Percentiles rank a stretch among this genome's conserved stretches.
phyloP scores from a whole-genome alignment of 1,284 basidiomycete species.

The Inonotus obliquus region DNA sequence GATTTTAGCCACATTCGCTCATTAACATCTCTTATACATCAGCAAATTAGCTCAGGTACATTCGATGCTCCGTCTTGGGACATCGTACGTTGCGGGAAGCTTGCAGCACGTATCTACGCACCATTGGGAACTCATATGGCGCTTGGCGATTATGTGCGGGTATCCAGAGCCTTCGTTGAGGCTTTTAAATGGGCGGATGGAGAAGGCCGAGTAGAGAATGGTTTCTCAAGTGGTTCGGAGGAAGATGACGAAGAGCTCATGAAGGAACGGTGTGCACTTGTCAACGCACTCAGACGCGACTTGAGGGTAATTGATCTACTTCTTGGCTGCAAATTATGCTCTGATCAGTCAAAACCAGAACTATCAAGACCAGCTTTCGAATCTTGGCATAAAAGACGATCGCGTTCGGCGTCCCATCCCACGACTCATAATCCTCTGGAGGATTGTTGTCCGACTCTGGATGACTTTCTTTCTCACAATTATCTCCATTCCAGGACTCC shows the following conservation, averaged over 20 bases:
- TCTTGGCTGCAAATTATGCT: neutral
- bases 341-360: conserved; percentile 34
- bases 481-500: conserved; percentile 74
- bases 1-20: conserved; percentile 54
- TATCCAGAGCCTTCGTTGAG: conserved; percentile 67
- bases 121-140: conserved; percentile 79
- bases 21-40: conserved; percentile 60
- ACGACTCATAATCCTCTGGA: conserved; percentile 49
- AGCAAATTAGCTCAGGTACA: conserved; percentile 68
- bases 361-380: conserved; percentile 67
- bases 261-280: conserved; percentile 26
- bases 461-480: conserved; percentile 64
- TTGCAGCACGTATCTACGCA: conserved; percentile 74
- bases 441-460: conserved; percentile 58
- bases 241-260: conserved; percentile 26
- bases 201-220: conserved; percentile 1
- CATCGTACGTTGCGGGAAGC: conserved; percentile 66
- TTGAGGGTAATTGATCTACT: conserved; percentile 45
- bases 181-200: conserved; percentile 53
- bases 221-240: conserved; percentile 24
- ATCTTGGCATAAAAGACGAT: conserved; percentile 74
- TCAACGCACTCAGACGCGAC: conserved; percentile 46
- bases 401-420: conserved; percentile 64
- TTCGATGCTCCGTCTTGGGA: conserved; percentile 82
- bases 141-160: conserved; percentile 77